Evolutionary conservation across 345 rosid species (phyloP).

Genomic region (Aquilaria malaccensis): DNA sequence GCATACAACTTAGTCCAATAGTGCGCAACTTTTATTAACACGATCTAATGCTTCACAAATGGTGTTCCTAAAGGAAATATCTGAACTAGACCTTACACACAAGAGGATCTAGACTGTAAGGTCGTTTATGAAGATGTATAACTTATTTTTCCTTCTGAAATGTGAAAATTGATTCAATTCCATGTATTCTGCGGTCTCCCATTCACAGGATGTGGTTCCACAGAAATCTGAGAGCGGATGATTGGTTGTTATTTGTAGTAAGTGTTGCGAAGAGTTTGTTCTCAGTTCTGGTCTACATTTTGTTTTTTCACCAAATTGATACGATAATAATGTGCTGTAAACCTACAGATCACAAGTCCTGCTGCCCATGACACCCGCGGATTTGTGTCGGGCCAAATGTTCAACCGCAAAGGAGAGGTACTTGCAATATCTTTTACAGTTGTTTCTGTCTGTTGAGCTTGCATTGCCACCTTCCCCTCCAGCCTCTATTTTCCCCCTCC

Average conservation of each 20-base stretch:
- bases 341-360: slow-evolving; percentile 57
- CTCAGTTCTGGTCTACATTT: not conserved
- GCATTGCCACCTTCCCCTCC: not conserved
- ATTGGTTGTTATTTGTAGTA: slow-evolving; percentile 89
- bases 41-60: no score
- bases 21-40: no score
- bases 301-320: not conserved
- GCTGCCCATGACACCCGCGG: slow-evolving; percentile 59
- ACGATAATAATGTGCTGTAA: not conserved
- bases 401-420: slow-evolving; percentile 83
- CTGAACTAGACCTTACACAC: no score
- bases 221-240: slow-evolving; percentile 76
- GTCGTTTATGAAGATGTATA: no score
- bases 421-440: not conserved
- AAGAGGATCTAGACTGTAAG: no score
- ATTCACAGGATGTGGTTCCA: slow-evolving; percentile 89
- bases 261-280: slow-evolving; percentile 8
- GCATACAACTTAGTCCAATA: no score
- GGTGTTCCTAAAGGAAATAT: no score
- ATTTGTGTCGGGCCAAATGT: slow-evolving; percentile 70
- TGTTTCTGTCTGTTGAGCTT: not conserved
- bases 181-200: no score
- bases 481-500: not conserved
- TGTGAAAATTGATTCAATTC: not conserved
- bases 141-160: not conserved